Percentiles rank a stretch among this genome's conserved stretches.
phyloP scores from a whole-genome alignment of 495 filamentous ascomycete species.

The Tetracladium setigerum region DNA sequence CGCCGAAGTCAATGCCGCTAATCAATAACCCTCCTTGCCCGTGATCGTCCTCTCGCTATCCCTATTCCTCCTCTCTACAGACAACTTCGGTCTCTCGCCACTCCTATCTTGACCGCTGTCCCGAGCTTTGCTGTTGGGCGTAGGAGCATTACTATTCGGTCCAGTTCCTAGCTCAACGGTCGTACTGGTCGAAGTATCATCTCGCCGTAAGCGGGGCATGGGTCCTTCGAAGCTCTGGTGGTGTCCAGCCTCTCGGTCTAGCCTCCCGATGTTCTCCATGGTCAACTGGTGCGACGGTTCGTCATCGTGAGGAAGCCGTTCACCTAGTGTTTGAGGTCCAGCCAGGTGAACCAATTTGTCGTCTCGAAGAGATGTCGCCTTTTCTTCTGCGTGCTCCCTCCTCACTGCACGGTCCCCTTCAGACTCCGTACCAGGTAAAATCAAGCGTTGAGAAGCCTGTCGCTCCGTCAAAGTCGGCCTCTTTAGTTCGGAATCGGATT shows the following conservation, averaged over 20 bases:
- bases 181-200: not conserved
- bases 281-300: constrained; percentile 9
- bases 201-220: not conserved
- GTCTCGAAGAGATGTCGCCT: constrained; percentile 35
- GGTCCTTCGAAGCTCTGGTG: not conserved
- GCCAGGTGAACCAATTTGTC: constrained; percentile 36
- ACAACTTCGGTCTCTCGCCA: constrained; percentile 27
- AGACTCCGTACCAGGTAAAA: constrained; percentile 14
- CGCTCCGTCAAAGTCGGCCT: constrained; percentile 6
- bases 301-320: not conserved
- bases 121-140: not conserved
- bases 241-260: constrained; percentile 5
- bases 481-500: not conserved
- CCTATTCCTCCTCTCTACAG: constrained; percentile 20
- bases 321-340: constrained; percentile 1
- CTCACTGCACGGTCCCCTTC: constrained; percentile 24
- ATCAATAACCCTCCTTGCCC: constrained; percentile 1
- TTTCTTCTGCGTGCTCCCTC: constrained; percentile 34
- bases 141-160: not conserved
- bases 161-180: not conserved
- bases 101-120: not conserved
- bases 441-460: constrained; percentile 10
- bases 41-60: constrained; percentile 14
- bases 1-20: too few species aligned
- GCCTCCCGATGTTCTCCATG: constrained; percentile 19